Base-by-base conservation (phyloP, 2,329 filamentous ascomycete species). In the Diaporthe vaccinii region DNA sequence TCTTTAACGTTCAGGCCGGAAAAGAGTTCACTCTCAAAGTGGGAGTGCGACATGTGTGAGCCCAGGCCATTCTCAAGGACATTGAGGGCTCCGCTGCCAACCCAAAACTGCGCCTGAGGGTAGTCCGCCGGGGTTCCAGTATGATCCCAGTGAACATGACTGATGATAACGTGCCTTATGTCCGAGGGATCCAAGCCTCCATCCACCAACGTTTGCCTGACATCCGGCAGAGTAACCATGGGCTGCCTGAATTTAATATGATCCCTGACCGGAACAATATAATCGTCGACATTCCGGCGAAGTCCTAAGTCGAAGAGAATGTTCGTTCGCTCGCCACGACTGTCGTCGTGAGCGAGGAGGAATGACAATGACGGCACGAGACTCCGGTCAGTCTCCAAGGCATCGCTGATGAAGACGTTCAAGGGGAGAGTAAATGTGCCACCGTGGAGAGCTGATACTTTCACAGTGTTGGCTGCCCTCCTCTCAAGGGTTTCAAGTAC, bases 141-240 rank as follows among this genome's bases (percentile, higher is more conserved):
- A 76, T 91, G 90, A 78, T 91, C 89, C 84, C 88, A 91, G 78
- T 91, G 89, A 0, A 89, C 84, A 75, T 91, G 90, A 77, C 86
- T 88, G 1, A 90, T 80, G 10, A 91, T 80, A 8, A 84, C 80
- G 0, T 79, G 53, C 67, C 83, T 78, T 49, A 85, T 79, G 28
- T 80, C 80, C 8, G 36, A 68, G 1, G 76, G 49, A 1, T 75
- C 75, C 15, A 69, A 39, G 0, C 59, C 57, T 14, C 80, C 81
- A 5, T 76, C 75, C 67, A 80, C 79, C 53, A 89, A 78, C 58
- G 80, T 84, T 8, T 79, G 81, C 1, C 83, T 84, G 20, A 85
- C 85, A 74, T 88, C 88, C 0, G 87, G 87, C 3, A 81, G 80
- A 1, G 85, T 83, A 25, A 80, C 80, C n/a, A 86, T 82, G 2